phyloP scores from a whole-genome alignment of 768 basidiomycete genomes.

The Polyporus arcularius region DNA sequence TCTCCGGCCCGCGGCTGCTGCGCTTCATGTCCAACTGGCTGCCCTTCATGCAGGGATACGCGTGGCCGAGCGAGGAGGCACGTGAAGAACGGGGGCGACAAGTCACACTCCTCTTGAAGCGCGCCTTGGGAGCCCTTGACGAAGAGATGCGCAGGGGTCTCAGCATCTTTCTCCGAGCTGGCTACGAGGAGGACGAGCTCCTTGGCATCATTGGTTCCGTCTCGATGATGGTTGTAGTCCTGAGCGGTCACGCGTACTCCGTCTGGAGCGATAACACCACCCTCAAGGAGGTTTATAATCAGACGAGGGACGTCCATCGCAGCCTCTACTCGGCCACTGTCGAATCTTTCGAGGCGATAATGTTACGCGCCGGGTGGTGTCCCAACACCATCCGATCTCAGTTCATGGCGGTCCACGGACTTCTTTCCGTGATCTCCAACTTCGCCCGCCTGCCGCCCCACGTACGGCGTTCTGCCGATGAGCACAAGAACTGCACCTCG shows the following conservation, averaged over 20 bases:
- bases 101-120: background rate
- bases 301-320: background rate
- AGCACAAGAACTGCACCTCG: slow-evolving; percentile 3
- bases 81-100: background rate
- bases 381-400: background rate
- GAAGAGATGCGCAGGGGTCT: background rate
- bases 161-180: background rate
- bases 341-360: background rate
- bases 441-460: slow-evolving; percentile 1
- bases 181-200: background rate
- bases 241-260: background rate
- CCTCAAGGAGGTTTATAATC: background rate
- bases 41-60: background rate
- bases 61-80: background rate
- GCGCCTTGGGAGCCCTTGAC: background rate
- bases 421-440: background rate
- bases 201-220: background rate
- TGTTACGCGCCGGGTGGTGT: slow-evolving; percentile 1
- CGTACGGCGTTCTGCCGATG: background rate
- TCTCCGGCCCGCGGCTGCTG: background rate
- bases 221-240: background rate
- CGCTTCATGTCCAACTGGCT: background rate
- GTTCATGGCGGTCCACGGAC: background rate
- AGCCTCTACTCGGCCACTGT: background rate
- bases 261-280: background rate